Evolutionary conservation across 2,329 filamentous ascomycete species (phyloP).

Genomic region (Trichophyton simii): DNA sequence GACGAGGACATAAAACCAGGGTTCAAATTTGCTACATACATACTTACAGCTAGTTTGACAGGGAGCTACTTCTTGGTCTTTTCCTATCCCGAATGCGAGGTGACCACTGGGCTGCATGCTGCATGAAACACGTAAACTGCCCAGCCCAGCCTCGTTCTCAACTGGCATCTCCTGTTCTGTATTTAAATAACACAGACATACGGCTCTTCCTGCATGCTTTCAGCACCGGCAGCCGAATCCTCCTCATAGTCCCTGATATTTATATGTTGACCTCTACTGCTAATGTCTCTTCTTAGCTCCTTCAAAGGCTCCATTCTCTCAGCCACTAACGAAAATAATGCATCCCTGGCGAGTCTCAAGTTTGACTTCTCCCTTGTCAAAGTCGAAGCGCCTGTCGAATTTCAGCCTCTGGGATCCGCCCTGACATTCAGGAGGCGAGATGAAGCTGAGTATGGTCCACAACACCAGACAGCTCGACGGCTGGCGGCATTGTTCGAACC

Average conservation of each 20-base stretch:
- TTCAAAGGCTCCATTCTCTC: slow-evolving; percentile 4
- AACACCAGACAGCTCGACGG: slow-evolving; percentile 27
- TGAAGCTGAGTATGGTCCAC: slow-evolving; percentile 27
- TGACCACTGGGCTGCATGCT: background rate
- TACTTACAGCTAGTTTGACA: background rate
- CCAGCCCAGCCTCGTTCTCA: background rate
- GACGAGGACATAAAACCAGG: background rate
- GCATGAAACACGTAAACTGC: background rate
- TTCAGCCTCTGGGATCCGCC: slow-evolving; percentile 17
- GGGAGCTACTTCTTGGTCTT: background rate
- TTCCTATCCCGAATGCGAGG: background rate
- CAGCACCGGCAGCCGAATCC: background rate
- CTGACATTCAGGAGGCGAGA: slow-evolving; percentile 21
- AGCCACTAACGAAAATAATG: slow-evolving; percentile 11
- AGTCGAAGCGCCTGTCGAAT: slow-evolving; percentile 30
- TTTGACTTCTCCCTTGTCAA: slow-evolving; percentile 34
- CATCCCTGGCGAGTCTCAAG: slow-evolving; percentile 23
- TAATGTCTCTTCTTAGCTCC: background rate
- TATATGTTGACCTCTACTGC: background rate
- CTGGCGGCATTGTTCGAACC: slow-evolving; percentile 31
- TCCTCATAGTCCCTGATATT: background rate
- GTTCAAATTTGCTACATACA: background rate
- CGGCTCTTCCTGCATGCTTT: background rate
- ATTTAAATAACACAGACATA: background rate
- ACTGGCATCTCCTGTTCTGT: background rate